Percentiles rank a stretch among this genome's conserved stretches.
Evolutionary conservation across 148 eudicot genomes (phyloP).

Genomic region (Heliosperma pusillum): DNA sequence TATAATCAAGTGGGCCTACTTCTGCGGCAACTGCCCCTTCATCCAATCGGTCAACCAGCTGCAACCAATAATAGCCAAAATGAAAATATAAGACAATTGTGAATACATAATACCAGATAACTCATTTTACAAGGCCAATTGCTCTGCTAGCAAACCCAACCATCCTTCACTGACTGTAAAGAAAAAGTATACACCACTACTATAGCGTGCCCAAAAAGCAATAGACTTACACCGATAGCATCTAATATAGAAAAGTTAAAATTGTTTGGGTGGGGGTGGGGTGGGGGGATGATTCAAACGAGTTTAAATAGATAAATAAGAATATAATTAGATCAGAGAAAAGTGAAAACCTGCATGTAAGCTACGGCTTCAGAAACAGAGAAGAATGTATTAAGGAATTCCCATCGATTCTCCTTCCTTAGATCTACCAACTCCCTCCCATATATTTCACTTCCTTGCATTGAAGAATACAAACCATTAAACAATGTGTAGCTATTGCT

Average conservation of each 20-base stretch:
- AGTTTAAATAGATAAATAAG: background rate
- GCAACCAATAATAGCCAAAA: constrained; percentile 22
- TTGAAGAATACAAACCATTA: constrained; percentile 33
- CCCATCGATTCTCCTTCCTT: constrained; percentile 90
- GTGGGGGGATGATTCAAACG: background rate
- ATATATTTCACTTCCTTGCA: constrained; percentile 92
- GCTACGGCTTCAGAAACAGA: constrained; percentile 99
- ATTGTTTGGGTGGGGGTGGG: no score
- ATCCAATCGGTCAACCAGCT: constrained; percentile 96
- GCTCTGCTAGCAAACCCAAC: background rate
- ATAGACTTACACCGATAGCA: background rate
- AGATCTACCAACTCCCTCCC: constrained; percentile 98
- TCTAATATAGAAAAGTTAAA: background rate
- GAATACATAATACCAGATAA: background rate
- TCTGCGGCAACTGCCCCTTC: constrained; percentile 74
- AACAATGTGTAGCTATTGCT: constrained; percentile 10
- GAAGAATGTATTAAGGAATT: constrained; percentile 89
- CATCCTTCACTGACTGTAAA: background rate
- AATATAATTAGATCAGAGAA: background rate
- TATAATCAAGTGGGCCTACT: constrained; percentile 89
- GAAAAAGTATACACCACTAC: background rate
- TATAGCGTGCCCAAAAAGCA: background rate
- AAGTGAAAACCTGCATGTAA: constrained; percentile 77
- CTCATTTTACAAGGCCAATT: background rate
- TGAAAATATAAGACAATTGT: background rate